Evolutionary conservation across 495 filamentous ascomycete species (phyloP).

Genomic region (Filosporella fistucella): DNA sequence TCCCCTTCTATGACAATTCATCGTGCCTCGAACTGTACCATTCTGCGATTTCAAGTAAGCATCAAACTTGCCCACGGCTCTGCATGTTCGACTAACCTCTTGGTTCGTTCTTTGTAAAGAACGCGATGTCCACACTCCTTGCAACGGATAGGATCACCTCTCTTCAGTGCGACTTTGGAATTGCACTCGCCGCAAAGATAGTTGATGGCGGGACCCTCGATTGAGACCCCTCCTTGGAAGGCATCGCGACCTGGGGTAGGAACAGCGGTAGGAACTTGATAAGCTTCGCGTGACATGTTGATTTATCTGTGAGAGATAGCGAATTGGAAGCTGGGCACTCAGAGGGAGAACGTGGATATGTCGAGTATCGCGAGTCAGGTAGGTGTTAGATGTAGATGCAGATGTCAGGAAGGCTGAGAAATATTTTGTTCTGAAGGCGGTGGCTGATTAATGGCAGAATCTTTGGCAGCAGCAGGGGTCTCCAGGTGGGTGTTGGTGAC

Average conservation of each 20-base stretch:
- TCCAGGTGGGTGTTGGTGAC: too few species aligned
- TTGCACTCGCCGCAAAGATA: conserved; percentile 97
- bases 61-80: not conserved
- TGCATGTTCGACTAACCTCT: conserved; percentile 61
- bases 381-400: too few species aligned
- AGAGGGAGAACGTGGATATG: too few species aligned
- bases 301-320: not conserved
- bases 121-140: conserved; percentile 95
- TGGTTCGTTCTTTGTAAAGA: conserved; percentile 96
- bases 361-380: too few species aligned
- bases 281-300: conserved; percentile 56
- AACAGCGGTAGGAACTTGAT: conserved; percentile 46
- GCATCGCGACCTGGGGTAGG: conserved; percentile 23
- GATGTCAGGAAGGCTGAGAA: conserved; percentile 1
- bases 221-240: conserved; percentile 28
- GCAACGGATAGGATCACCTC: conserved; percentile 86
- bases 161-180: conserved; percentile 70
- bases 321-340: too few species aligned
- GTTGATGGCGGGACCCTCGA: conserved; percentile 49
- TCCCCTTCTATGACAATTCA: too few species aligned
- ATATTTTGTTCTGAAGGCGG: too few species aligned
- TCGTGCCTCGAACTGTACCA: conserved; percentile 98
- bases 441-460: too few species aligned
- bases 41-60: conserved; percentile 44
- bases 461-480: too few species aligned